Percentiles rank a stretch among this genome's conserved stretches.
Conservation (phyloP, 1,284 basidiomycete species). For the Leccinum angustisporum region DNA sequence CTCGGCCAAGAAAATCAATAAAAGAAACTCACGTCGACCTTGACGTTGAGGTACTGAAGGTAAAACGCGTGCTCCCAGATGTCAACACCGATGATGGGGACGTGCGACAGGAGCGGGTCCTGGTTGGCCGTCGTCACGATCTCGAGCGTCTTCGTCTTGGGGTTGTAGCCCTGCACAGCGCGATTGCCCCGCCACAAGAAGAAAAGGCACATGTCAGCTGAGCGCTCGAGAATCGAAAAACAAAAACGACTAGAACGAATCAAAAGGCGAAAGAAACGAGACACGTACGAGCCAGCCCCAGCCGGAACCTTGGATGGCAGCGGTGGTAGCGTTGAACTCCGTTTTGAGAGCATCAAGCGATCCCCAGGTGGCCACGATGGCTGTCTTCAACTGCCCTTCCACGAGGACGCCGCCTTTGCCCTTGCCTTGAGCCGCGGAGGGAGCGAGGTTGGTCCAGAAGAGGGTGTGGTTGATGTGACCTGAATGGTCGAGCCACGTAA, state of each 20-base stretch:
- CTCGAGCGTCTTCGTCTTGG: slow-evolving; percentile 64
- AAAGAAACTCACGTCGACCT: slow-evolving; percentile 55
- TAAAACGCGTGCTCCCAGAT: slow-evolving; percentile 86
- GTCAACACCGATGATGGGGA: slow-evolving; percentile 86
- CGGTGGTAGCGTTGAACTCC: slow-evolving; percentile 74
- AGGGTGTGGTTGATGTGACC: slow-evolving; percentile 90
- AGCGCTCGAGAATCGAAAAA: neutral
- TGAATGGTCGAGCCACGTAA: slow-evolving; percentile 25
- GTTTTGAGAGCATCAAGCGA: slow-evolving; percentile 67
- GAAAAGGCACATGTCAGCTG: neutral
- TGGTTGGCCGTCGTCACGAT: slow-evolving; percentile 84
- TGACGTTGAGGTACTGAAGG: slow-evolving; percentile 78
- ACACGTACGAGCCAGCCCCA: slow-evolving; percentile 84
- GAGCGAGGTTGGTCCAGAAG: slow-evolving; percentile 91
- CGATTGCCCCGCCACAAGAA: neutral
- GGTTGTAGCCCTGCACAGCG: slow-evolving; percentile 62
- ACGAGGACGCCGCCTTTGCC: slow-evolving; percentile 63
- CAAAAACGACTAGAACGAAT: slow-evolving; percentile 29
- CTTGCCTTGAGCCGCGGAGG: slow-evolving; percentile 45
- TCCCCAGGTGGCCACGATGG: slow-evolving; percentile 68
- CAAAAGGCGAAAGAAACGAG: neutral
- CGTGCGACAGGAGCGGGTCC: slow-evolving; percentile 77
- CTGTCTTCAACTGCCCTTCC: slow-evolving; percentile 66
- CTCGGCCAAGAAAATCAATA: neutral
- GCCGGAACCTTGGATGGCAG: slow-evolving; percentile 86